phyloP scores from a whole-genome alignment of 345 rosid genomes.

The Populus nigra region DNA sequence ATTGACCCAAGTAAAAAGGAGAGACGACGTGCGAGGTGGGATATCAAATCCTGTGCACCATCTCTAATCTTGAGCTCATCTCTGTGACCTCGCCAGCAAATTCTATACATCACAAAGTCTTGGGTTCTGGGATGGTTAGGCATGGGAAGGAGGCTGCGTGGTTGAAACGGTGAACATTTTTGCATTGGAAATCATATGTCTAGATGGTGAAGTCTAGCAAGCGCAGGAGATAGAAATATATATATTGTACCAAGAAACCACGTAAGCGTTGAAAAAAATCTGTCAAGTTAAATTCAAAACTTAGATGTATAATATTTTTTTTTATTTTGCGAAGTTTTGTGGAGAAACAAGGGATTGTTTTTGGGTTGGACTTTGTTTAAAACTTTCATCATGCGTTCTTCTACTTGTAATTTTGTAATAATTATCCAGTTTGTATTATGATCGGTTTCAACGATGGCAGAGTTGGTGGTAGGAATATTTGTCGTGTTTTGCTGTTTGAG shows the following conservation, averaged over 20 bases:
- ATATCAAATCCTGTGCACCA: slow-evolving; percentile 49
- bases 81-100: background rate
- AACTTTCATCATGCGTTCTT: slow-evolving; percentile 21
- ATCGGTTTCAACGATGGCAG: slow-evolving; percentile 37
- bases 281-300: slow-evolving; percentile 13
- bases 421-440: background rate
- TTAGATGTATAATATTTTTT: background rate
- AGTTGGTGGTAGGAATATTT: slow-evolving; percentile 36
- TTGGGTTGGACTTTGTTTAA: slow-evolving; percentile 23
- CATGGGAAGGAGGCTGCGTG: slow-evolving; percentile 59
- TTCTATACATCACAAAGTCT: slow-evolving; percentile 16
- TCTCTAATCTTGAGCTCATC: slow-evolving; percentile 22
- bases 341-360: slow-evolving; percentile 20
- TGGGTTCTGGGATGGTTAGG: slow-evolving; percentile 16
- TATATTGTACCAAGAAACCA: slow-evolving; percentile 15
- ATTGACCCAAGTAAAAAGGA: slow-evolving; percentile 10
- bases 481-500: slow-evolving; percentile 30
- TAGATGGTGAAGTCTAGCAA: background rate
- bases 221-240: background rate
- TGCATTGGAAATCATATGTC: slow-evolving; percentile 35
- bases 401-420: slow-evolving; percentile 17
- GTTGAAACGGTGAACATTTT: slow-evolving; percentile 71
- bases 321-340: background rate
- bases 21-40: slow-evolving; percentile 65
- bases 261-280: slow-evolving; percentile 24